Conservation (phyloP, 208 protist species). For the Trypanosoma theileri region DNA sequence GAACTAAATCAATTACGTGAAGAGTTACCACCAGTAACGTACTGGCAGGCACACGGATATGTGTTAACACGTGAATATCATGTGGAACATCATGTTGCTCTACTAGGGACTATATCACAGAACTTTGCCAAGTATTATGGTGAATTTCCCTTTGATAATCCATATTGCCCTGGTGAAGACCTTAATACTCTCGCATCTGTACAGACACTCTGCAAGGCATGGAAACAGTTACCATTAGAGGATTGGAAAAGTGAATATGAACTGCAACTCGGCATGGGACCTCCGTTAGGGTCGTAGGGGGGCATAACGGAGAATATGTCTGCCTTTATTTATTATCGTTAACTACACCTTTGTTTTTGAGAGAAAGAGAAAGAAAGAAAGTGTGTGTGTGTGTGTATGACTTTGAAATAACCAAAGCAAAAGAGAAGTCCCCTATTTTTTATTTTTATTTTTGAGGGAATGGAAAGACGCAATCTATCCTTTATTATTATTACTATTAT, state of each 20-base stretch:
- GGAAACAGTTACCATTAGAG: constrained; percentile 32
- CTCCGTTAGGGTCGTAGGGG: not conserved
- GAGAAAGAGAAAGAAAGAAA: too few relatives aligned
- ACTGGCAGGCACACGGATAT: constrained; percentile 82
- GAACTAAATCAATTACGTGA: too few relatives aligned
- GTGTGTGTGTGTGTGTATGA: too few relatives aligned
- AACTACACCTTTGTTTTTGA: too few relatives aligned
- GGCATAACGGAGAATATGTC: too few relatives aligned
- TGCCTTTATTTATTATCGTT: too few relatives aligned
- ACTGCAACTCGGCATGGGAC: constrained; percentile 18
- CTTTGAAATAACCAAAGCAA: too few relatives aligned
- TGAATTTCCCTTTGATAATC: constrained; percentile 72
- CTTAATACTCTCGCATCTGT: constrained; percentile 77
- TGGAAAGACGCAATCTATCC: too few relatives aligned
- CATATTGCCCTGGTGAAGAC: constrained; percentile 85
- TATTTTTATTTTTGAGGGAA: too few relatives aligned
- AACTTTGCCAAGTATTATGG: constrained; percentile 76
- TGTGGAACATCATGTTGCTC: constrained; percentile 39
- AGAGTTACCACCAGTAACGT: constrained; percentile 55
- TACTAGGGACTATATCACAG: constrained; percentile 48
- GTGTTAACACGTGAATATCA: constrained; percentile 42
- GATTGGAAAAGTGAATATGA: not conserved
- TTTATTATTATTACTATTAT: not conserved
- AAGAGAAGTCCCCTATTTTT: too few relatives aligned
- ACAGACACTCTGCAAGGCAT: constrained; percentile 47